phyloP scores from a whole-genome alignment of 2,329 filamentous ascomycete species.

The Phyllosticta capitalensis region DNA sequence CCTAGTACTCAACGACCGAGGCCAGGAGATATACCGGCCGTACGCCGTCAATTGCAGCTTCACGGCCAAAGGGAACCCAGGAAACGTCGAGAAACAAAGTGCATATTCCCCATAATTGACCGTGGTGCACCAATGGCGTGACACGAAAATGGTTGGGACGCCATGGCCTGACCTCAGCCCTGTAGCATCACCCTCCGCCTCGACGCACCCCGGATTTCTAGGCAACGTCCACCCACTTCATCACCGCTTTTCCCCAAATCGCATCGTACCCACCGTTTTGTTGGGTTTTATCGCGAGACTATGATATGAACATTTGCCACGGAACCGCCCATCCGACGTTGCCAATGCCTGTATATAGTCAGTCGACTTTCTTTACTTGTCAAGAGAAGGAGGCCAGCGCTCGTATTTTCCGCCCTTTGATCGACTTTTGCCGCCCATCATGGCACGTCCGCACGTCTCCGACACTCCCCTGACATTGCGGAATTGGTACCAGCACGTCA shows the following conservation, averaged over 20 bases:
- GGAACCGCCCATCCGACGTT: neutral
- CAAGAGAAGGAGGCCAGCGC: neutral
- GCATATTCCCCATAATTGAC: neutral
- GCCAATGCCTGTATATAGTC: neutral
- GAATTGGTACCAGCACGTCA: slow-evolving; percentile 89
- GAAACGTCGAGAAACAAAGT: neutral
- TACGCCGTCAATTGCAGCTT: neutral
- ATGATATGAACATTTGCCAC: neutral
- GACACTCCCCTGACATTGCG: slow-evolving; percentile 68
- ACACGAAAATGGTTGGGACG: neutral
- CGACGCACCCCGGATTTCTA: neutral
- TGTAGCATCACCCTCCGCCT: neutral
- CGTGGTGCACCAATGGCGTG: neutral
- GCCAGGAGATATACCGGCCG: neutral
- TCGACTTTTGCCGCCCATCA: neutral
- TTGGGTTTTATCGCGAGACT: neutral
- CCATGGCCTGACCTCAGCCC: neutral
- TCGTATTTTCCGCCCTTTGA: neutral
- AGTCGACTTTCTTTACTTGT: neutral
- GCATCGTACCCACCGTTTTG: neutral
- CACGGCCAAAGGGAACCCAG: neutral
- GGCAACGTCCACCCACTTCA: neutral
- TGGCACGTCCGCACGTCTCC: slow-evolving; percentile 55
- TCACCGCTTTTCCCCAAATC: neutral
- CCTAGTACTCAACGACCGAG: neutral